Percentiles rank a stretch among this genome's conserved stretches.
Evolutionary conservation across 208 protist species (phyloP).

Genomic region (Crithidia expoeki): DNA sequence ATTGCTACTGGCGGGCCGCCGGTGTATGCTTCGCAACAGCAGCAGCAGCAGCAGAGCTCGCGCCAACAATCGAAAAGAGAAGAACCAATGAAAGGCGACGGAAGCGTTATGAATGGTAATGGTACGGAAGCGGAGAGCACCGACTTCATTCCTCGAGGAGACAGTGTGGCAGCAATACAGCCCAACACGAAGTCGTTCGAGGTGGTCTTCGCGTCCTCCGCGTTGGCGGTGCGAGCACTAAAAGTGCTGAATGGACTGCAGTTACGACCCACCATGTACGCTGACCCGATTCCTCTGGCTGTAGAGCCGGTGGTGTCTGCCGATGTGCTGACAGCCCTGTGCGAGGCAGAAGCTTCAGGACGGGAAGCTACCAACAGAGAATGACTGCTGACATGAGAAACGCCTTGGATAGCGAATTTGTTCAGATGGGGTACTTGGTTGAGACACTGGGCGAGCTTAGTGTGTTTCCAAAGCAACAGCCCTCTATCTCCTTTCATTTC

Average conservation of each 20-base stretch:
- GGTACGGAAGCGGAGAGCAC: not conserved
- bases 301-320: conserved; percentile 75
- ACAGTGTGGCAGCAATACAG: conserved; percentile 17
- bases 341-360: conserved; percentile 28
- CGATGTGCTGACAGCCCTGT: conserved; percentile 56
- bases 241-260: conserved; percentile 42
- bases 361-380: not conserved
- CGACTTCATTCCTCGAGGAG: conserved; percentile 17
- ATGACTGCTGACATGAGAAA: not conserved
- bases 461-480: not conserved
- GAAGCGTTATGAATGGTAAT: not conserved
- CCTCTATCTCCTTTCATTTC: conserved; percentile 4
- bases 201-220: conserved; percentile 55
- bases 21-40: conserved; percentile 8
- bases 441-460: not conserved
- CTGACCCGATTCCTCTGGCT: conserved; percentile 25
- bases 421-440: not conserved
- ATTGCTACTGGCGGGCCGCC: not conserved
- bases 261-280: conserved; percentile 20
- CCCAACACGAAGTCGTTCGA: conserved; percentile 59
- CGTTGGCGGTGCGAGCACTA: conserved; percentile 61
- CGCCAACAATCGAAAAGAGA: not conserved
- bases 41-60: not conserved
- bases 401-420: not conserved
- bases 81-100: not conserved